phyloP scores from a whole-genome alignment of 2,329 filamentous ascomycete species.

The Phoma sp. region DNA sequence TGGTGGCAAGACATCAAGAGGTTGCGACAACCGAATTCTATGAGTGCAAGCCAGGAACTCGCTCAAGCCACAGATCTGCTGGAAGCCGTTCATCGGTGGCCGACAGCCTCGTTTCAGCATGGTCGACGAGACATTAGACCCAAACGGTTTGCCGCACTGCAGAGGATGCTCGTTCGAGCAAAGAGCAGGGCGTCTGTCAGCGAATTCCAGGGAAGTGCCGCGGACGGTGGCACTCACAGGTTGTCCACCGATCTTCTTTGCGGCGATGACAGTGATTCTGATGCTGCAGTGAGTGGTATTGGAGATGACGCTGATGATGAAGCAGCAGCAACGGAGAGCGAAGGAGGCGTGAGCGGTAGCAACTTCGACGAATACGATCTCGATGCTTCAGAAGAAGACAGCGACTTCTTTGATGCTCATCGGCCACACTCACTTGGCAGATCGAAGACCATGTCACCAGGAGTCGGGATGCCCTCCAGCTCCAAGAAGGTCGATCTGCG shows the following conservation, averaged over 20 bases:
- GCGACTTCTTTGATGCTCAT: slow-evolving; percentile 16
- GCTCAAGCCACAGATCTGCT: slow-evolving; percentile 54
- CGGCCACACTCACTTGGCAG: slow-evolving; percentile 22
- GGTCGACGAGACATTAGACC: slow-evolving; percentile 51
- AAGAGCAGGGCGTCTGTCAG: slow-evolving; percentile 58
- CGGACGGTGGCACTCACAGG: slow-evolving; percentile 75
- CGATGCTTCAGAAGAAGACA: slow-evolving; percentile 40
- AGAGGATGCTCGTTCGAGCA: slow-evolving; percentile 66
- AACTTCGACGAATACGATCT: slow-evolving; percentile 45
- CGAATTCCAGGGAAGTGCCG: slow-evolving; percentile 60
- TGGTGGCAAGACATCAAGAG: slow-evolving; percentile 83
- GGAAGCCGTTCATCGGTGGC: slow-evolving; percentile 55
- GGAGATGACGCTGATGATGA: slow-evolving; percentile 36
- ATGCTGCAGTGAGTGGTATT: slow-evolving; percentile 46
- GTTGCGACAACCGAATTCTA: slow-evolving; percentile 44
- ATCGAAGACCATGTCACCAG: slow-evolving; percentile 28
- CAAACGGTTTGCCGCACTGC: slow-evolving; percentile 63
- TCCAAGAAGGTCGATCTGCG: slow-evolving; percentile 36
- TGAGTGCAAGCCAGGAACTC: slow-evolving; percentile 52
- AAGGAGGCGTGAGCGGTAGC: slow-evolving; percentile 37
- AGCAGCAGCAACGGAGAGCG: slow-evolving; percentile 38
- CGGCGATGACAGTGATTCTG: slow-evolving; percentile 14
- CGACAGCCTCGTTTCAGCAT: slow-evolving; percentile 60
- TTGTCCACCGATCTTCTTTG: slow-evolving; percentile 66
- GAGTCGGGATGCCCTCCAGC: slow-evolving; percentile 33